Conservation (phyloP, 2,329 filamentous ascomycete genomes). For the Pseudogymnoascus verrucosus region DNA sequence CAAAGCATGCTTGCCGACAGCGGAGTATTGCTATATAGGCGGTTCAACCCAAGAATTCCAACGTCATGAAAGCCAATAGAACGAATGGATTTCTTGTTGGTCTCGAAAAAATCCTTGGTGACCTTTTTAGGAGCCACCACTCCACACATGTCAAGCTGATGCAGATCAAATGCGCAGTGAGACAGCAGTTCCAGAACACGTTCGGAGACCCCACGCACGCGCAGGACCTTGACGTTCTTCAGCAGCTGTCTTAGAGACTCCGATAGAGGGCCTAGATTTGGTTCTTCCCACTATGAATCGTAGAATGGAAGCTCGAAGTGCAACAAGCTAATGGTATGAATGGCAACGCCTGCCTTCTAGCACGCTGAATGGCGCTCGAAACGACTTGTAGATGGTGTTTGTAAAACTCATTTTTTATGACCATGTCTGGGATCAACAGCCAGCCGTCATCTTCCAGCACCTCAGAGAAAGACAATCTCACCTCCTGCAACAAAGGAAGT, state of each 20-base stretch:
- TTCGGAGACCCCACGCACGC: background rate
- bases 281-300: conserved; percentile 6
- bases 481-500: background rate
- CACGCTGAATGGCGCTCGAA: background rate
- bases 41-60: background rate
- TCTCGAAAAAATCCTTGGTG: conserved; percentile 11
- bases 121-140: conserved; percentile 3
- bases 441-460: background rate
- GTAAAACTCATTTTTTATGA: conserved; percentile 8
- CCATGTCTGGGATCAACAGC: conserved; percentile 18
- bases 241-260: conserved; percentile 11
- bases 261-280: conserved; percentile 11
- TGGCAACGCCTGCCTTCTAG: too few species aligned
- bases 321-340: too few species aligned
- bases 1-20: background rate
- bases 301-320: conserved; percentile 3
- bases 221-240: background rate
- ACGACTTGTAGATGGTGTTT: conserved; percentile 4
- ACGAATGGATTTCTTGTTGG: conserved; percentile 3
- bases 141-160: conserved; percentile 9
- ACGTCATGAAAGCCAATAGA: background rate
- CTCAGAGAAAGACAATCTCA: conserved; percentile 11
- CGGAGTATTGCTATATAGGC: background rate
- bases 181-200: too few species aligned
- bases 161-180: too few species aligned